Evolutionary conservation across 2,329 filamentous ascomycete genomes (phyloP).

Genomic region (Calonectria montana): DNA sequence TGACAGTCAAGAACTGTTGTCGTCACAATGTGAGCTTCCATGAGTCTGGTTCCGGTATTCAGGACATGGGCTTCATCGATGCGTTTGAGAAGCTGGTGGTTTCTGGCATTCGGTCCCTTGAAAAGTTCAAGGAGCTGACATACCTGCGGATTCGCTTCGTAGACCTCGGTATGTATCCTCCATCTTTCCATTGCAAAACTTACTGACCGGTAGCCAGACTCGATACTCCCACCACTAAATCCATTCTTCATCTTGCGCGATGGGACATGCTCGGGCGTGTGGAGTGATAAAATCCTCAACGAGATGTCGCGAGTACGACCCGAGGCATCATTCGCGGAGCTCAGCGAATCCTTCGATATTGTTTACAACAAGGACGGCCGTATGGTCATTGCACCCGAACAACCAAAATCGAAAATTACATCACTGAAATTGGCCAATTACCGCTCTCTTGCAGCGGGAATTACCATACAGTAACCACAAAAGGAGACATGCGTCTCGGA

Average conservation of each 20-base stretch:
- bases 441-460: slow-evolving; percentile 57
- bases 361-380: slow-evolving; percentile 69
- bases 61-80: slow-evolving; percentile 77
- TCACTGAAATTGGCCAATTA: slow-evolving; percentile 71
- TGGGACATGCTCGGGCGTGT: slow-evolving; percentile 74
- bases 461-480: slow-evolving; percentile 48
- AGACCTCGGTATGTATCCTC: slow-evolving; percentile 67
- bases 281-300: slow-evolving; percentile 75
- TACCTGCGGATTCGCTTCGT: slow-evolving; percentile 80
- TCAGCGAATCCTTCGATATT: slow-evolving; percentile 73
- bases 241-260: slow-evolving; percentile 76
- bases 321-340: slow-evolving; percentile 67
- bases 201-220: slow-evolving; percentile 61
- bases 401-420: slow-evolving; percentile 62
- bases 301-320: slow-evolving; percentile 71
- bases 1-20: slow-evolving; percentile 82
- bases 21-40: slow-evolving; percentile 65
- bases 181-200: background rate
- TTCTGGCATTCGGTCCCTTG: slow-evolving; percentile 70
- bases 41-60: slow-evolving; percentile 76
- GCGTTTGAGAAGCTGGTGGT: slow-evolving; percentile 78
- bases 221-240: slow-evolving; percentile 76
- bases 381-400: slow-evolving; percentile 67
- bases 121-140: slow-evolving; percentile 67
- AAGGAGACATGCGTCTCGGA: background rate